Evolutionary conservation across 176 grass and related monocot genomes (phyloP), one percentile per base, ranked within the genome.

Genomic region (Themeda triandra): DNA sequence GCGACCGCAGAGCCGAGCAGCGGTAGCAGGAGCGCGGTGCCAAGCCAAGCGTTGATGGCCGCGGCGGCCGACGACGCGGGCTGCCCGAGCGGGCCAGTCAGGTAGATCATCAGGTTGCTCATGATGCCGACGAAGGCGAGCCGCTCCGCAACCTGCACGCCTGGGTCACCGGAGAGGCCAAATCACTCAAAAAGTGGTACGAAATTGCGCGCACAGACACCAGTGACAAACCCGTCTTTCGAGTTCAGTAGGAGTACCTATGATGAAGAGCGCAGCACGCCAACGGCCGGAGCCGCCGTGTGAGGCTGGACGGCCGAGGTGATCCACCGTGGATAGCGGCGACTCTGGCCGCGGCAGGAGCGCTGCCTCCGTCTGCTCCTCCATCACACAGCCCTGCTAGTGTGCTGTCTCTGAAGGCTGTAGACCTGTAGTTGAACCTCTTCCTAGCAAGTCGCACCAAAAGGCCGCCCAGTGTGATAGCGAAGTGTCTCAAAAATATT

Each of bases 1-100:
- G 94, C 91, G 67, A 97, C 68, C 32, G 84, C 63, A 44, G 94
- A 91, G 36, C 94, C 91, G 42, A 96, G 63, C 30, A 96, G 88
- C 29, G 94, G 89, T 29, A 93, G 78, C 77, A 97, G 77, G 21
- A 72, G 86, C 13, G 82, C 72, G 11, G 44, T 66, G 37, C 94
- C 91, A 0, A 82, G 73, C 91, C 94, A 97, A 15, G 75, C 68
- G 87, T 90, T 96, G 37, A 89, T 28, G 32, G 84, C 37, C 2
- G 91, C 86, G 0, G 94, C 94, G 0, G 91, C 94, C 13, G 80
- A 53, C 14, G 88, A 81, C 21, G 86, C 91, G 54, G 84, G 72
- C 80, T 84, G 53, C 3, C 83, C 67, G 42, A 96, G 83, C 29
- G 91, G 91, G 45, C 88, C 91, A 40, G 94, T 93, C 18, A 96